Conservation (phyloP, 768 basidiomycete genomes). For the Calocera viscosa region DNA sequence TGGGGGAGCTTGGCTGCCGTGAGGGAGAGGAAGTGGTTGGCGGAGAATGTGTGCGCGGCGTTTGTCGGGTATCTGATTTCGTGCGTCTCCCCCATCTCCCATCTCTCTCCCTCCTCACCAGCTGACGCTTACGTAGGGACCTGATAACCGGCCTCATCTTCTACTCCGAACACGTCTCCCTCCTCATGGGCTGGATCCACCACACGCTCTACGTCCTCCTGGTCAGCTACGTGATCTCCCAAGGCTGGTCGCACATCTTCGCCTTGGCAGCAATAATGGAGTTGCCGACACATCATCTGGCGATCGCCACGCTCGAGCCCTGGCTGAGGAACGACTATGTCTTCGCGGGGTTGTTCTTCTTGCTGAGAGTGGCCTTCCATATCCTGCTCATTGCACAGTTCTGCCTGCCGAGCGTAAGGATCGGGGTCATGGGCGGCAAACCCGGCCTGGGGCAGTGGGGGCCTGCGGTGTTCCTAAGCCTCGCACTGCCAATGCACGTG, state of each 20-base stretch:
- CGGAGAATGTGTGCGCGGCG: slow-evolving; percentile 26
- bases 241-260: slow-evolving; percentile 34
- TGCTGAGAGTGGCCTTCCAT: slow-evolving; percentile 40
- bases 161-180: slow-evolving; percentile 38
- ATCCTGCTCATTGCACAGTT: slow-evolving; percentile 29
- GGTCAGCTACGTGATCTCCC: slow-evolving; percentile 30
- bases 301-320: slow-evolving; percentile 35
- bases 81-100: slow-evolving; percentile 20
- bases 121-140: slow-evolving; percentile 27
- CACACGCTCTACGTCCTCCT: slow-evolving; percentile 35
- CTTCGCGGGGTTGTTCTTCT: slow-evolving; percentile 41
- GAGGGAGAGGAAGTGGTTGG: slow-evolving; percentile 19
- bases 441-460: slow-evolving; percentile 22
- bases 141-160: slow-evolving; percentile 35
- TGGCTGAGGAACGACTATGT: slow-evolving; percentile 36
- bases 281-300: slow-evolving; percentile 45
- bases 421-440: slow-evolving; percentile 22
- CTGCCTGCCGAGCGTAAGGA: slow-evolving; percentile 23
- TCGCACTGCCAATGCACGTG: slow-evolving; percentile 40
- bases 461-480: slow-evolving; percentile 32
- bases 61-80: slow-evolving; percentile 39
- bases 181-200: slow-evolving; percentile 46
- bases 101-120: slow-evolving; percentile 14
- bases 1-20: slow-evolving; percentile 24
- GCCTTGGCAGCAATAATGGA: slow-evolving; percentile 39